Evolutionary conservation across 2,329 filamentous ascomycete species (phyloP), one percentile per base, ranked within the genome.

Genomic region (Bimuria novae-zelandiae): DNA sequence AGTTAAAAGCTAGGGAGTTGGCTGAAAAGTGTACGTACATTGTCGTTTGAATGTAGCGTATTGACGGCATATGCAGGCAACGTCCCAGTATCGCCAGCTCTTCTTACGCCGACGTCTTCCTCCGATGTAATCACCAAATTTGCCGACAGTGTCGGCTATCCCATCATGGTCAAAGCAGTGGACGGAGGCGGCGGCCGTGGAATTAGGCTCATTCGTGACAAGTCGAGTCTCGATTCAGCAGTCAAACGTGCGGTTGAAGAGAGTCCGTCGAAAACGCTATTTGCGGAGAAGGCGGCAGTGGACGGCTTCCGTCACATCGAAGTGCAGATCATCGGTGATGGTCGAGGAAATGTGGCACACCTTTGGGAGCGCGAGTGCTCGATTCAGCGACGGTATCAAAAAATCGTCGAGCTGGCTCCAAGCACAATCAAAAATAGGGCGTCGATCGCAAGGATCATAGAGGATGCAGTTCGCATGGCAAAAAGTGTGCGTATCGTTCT

Each of bases 101-200:
- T 83, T 51, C 67, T 64, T 4, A 69, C 62, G 0, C 74, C 81
- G 0, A 82, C 80, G 0, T 71, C 68, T 7, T 67, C 66, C 14
- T 58, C 79, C 1, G 69, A 75, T 22, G 72, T 78, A 4, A 76
- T 83, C 4, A 65, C 69, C 3, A 37, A 49, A 0, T 92, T 92
- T 62, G 92, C 89, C 69, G 79, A 64, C 2, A 42, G 71, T 19
- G 72, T 77, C 12, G 80, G 81, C 1, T 80, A 79, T 39, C 83
- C 83, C 0, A 74, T 85, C 37, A 84, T 86, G 80, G 73, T 87
- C 39, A 87, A 87, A 62, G 84, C 84, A n/a, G 81, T 86, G 3
- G 84, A 86, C 64, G 84, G 84, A 1, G 84, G 84, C 12, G 84
- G 84, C 2, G 84, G 84, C 0, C 71, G 83, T 14, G 84, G 84